phyloP scores from a whole-genome alignment of 2,329 filamentous ascomycete genomes.

The Calonectria hawksworthii region DNA sequence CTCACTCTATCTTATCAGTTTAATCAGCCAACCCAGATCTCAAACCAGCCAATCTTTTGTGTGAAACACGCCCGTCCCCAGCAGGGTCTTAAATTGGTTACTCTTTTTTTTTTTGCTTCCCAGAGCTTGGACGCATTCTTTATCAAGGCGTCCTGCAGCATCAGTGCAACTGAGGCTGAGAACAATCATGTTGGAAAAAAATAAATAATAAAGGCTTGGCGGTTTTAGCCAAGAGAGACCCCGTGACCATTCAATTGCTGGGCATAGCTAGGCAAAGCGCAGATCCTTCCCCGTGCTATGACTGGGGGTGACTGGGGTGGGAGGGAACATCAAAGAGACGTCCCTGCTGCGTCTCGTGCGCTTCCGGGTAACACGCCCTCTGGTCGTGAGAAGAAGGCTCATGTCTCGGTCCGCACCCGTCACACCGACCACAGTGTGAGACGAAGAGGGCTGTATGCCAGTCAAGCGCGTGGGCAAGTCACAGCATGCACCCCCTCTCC shows the following conservation, averaged over 20 bases:
- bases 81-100: neutral
- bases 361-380: neutral
- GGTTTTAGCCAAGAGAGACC: slow-evolving; percentile 10
- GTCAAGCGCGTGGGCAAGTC: neutral
- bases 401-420: slow-evolving; percentile 11
- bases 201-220: neutral
- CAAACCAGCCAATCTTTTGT: neutral
- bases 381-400: neutral
- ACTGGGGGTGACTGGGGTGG: no score
- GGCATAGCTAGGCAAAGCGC: slow-evolving; percentile 1
- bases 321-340: neutral
- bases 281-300: neutral
- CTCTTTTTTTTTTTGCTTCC: neutral
- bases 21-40: neutral
- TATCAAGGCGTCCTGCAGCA: neutral
- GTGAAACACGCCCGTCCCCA: neutral
- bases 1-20: neutral
- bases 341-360: neutral
- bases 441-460: neutral
- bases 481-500: neutral
- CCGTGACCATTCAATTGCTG: slow-evolving; percentile 4
- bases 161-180: neutral
- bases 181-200: neutral
- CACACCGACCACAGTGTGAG: neutral
- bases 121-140: neutral